These are phyloP conservation scores for Akanthomyces muscarius DNA, from an alignment of 2,329 filamentous ascomycete genomes.

Conservation along the genomic window DNA sequence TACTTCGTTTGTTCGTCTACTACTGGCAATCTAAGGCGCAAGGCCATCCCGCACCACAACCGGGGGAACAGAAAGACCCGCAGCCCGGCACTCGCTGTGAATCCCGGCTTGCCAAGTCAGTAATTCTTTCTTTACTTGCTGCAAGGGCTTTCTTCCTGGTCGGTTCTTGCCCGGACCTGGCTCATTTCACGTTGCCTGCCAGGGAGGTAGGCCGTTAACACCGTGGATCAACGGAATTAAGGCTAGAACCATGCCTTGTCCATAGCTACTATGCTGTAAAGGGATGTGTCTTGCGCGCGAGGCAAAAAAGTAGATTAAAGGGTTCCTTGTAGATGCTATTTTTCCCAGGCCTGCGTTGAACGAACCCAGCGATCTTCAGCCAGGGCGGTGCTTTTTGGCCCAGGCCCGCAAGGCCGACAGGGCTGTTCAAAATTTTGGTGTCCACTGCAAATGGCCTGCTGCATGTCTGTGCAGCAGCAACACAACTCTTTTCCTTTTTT, in stretches of 20 bases:
- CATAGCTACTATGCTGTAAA: neutral
- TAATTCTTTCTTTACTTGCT: neutral
- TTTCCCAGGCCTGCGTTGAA: neutral
- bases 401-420: neutral
- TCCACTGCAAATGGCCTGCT: neutral
- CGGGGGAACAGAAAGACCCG: neutral
- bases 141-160: neutral
- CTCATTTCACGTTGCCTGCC: neutral
- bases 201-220: neutral
- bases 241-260: neutral
- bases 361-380: slow-evolving; percentile 11
- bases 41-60: neutral
- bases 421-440: neutral
- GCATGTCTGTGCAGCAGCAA: neutral
- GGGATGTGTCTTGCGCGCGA: neutral
- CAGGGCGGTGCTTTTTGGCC: neutral
- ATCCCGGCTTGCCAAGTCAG: neutral
- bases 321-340: neutral
- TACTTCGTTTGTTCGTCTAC: neutral
- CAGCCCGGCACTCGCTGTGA: slow-evolving; percentile 10
- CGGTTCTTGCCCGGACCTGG: slow-evolving; percentile 1
- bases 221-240: neutral
- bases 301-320: neutral
- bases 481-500: neutral
- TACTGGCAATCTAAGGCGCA: neutral